Conservation (phyloP, 768 basidiomycete species). For the Trametes sanguinea region DNA sequence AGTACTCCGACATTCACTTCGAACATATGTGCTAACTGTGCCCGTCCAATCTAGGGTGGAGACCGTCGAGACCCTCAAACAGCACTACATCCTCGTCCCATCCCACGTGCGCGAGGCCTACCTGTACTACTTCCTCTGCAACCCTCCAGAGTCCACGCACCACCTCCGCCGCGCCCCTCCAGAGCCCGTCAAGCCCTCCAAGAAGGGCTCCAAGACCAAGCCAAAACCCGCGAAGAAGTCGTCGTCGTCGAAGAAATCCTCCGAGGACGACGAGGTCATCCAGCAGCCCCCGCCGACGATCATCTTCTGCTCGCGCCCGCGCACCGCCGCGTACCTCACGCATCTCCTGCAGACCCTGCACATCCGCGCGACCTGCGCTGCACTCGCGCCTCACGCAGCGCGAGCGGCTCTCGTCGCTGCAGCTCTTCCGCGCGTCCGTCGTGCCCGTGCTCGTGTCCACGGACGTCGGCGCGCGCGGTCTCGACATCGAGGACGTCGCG, state of each 20-base stretch:
- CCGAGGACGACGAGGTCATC: constrained; percentile 48
- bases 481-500: constrained; percentile 96
- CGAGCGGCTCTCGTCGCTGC: constrained; percentile 82
- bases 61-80: constrained; percentile 86
- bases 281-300: constrained; percentile 92
- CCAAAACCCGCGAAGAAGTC: constrained; percentile 36
- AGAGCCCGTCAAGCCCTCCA: constrained; percentile 43
- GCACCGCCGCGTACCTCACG: constrained; percentile 89
- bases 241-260: constrained; percentile 36
- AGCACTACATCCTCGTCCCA: constrained; percentile 89
- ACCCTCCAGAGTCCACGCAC: constrained; percentile 80
- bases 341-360: constrained; percentile 71
- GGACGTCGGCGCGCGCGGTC: constrained; percentile 91
- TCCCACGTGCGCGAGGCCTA: constrained; percentile 94
- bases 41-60: constrained; percentile 58
- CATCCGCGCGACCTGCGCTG: constrained; percentile 84
- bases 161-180: constrained; percentile 67
- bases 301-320: constrained; percentile 85
- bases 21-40: constrained; percentile 1
- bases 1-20: constrained; percentile 2
- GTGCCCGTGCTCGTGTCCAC: constrained; percentile 93
- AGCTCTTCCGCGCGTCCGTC: constrained; percentile 80
- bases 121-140: constrained; percentile 84
- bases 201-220: constrained; percentile 28
- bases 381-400: constrained; percentile 94